These are phyloP conservation scores for Sclerotinia minor DNA, from an alignment of 2,329 filamentous ascomycete genomes.

Conservation along the genomic window DNA sequence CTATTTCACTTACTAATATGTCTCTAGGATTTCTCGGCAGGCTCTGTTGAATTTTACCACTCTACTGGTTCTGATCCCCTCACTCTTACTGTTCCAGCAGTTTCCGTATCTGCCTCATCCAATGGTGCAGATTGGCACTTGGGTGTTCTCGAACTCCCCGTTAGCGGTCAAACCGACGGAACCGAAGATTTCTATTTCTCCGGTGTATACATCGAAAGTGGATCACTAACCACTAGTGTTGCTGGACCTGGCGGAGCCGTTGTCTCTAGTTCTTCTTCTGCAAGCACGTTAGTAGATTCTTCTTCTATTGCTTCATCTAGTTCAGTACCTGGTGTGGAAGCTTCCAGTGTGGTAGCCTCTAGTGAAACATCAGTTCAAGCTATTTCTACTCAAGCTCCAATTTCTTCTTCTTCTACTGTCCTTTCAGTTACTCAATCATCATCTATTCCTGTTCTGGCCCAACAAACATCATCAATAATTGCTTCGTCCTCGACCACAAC, in stretches of 20 bases:
- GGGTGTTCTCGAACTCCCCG: conserved; percentile 65
- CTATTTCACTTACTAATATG: not conserved
- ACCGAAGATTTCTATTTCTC: conserved; percentile 71
- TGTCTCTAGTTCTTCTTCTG: conserved; percentile 20
- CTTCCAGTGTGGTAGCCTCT: not conserved
- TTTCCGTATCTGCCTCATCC: conserved; percentile 60
- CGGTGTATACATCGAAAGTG: conserved; percentile 69
- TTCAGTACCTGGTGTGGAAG: conserved; percentile 1
- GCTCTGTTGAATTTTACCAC: conserved; percentile 68
- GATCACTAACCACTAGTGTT: conserved; percentile 46
- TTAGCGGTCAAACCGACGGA: conserved; percentile 53
- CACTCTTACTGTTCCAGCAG: conserved; percentile 58
- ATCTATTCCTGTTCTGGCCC: not conserved
- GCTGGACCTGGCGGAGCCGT: conserved; percentile 40
- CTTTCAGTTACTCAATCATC: conserved; percentile 3
- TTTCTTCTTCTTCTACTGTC: conserved; percentile 8
- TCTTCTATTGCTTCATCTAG: conserved; percentile 15
- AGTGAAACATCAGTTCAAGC: conserved; percentile 11
- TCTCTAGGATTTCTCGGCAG: conserved; percentile 56
- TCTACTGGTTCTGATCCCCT: conserved; percentile 61
- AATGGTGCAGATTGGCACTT: conserved; percentile 74
- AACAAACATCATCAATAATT: not conserved
- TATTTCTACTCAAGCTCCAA: conserved; percentile 7
- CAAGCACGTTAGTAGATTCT: conserved; percentile 19
- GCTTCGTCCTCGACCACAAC: not conserved